Evolutionary conservation across 2,329 filamentous ascomycete species (phyloP).

Genomic region (Alternaria brassicae): DNA sequence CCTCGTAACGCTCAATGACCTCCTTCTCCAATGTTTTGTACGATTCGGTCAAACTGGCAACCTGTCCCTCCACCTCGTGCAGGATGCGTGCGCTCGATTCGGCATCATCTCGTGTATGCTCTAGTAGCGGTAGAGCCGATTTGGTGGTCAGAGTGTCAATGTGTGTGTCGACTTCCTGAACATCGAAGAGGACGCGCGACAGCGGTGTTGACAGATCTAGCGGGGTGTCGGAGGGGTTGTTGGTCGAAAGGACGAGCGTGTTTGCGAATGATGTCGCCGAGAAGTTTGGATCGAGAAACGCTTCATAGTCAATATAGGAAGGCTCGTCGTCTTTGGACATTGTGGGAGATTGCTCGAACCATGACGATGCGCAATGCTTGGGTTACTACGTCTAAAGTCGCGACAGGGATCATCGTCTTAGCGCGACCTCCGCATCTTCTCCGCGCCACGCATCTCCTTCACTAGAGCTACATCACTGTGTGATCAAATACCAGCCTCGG

Average conservation of each 20-base stretch:
- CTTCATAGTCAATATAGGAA: conserved; percentile 95
- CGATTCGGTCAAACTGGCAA: conserved; percentile 80
- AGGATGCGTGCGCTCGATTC: conserved; percentile 76
- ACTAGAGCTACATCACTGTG: neutral
- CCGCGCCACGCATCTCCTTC: neutral
- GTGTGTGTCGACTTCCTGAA: conserved; percentile 95
- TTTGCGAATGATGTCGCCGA: conserved; percentile 85
- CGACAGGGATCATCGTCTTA: conserved; percentile 11
- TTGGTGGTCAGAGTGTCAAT: conserved; percentile 89
- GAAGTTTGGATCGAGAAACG: conserved; percentile 85
- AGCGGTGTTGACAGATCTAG: conserved; percentile 94
- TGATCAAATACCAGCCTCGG: neutral
- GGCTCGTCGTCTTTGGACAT: conserved; percentile 60
- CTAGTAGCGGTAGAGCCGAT: conserved; percentile 78
- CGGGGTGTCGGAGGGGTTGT: conserved; percentile 87
- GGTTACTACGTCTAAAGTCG: neutral
- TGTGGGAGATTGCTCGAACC: neutral
- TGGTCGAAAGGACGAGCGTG: conserved; percentile 83
- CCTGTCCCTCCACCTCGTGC: conserved; percentile 77
- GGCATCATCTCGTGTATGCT: conserved; percentile 77
- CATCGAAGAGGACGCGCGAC: conserved; percentile 92
- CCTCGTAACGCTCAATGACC: conserved; percentile 83
- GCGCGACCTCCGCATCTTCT: conserved; percentile 4
- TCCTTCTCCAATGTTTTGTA: conserved; percentile 87
- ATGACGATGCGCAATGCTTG: neutral